These are phyloP conservation scores for Rutstroemia sp. DNA, from an alignment of 2,329 filamentous ascomycete genomes.

Conservation along the genomic window DNA sequence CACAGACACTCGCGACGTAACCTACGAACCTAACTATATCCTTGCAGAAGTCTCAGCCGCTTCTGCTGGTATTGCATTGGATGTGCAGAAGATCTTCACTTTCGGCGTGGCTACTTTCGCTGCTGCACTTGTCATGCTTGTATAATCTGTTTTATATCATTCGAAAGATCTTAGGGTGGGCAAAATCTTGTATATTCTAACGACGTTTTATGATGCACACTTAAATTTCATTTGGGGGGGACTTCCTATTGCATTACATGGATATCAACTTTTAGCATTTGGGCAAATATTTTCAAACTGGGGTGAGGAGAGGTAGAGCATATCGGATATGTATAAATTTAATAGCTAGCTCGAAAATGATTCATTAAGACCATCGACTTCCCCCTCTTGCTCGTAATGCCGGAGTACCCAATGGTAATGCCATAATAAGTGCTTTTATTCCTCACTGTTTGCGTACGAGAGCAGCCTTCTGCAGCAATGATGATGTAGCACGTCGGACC, in stretches of 20 bases:
- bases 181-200: not conserved
- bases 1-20: constrained; percentile 15
- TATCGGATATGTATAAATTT: too few relatives aligned
- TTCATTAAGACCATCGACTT: too few relatives aligned
- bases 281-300: not conserved
- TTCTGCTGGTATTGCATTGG: not conserved
- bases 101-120: not conserved
- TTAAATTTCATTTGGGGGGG: too few relatives aligned
- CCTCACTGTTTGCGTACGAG: too few relatives aligned
- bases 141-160: not conserved
- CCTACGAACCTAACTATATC: constrained; percentile 20
- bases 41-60: constrained; percentile 5
- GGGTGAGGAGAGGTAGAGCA: too few relatives aligned
- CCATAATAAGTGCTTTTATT: too few relatives aligned
- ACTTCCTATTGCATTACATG: not conserved
- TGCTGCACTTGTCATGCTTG: not conserved
- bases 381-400: too few relatives aligned
- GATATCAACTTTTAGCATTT: not conserved
- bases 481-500: too few relatives aligned
- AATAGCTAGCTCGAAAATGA: too few relatives aligned
- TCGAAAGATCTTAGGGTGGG: not conserved
- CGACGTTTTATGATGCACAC: not conserved
- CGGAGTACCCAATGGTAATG: too few relatives aligned
- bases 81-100: not conserved
- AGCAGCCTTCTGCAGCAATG: too few relatives aligned